phyloP scores from a whole-genome alignment of 805 yeast species.

The Torulaspora microellipsoides region DNA sequence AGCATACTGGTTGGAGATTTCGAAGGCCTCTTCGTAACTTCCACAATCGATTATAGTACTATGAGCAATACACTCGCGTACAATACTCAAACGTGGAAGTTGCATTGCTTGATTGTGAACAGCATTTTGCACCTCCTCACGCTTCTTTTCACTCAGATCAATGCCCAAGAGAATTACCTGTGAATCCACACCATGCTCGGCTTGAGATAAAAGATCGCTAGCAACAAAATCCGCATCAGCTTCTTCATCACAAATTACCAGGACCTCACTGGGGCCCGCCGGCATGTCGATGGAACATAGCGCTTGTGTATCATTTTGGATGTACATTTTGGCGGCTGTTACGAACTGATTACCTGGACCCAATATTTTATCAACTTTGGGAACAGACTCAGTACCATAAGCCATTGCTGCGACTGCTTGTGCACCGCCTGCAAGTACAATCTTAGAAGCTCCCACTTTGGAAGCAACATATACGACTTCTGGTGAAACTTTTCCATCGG shows the following conservation, averaged over 20 bases:
- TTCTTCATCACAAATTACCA: slow-evolving; percentile 83
- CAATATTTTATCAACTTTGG: slow-evolving; percentile 92
- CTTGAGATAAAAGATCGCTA: slow-evolving; percentile 93
- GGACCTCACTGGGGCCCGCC: slow-evolving; percentile 98
- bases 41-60: slow-evolving; percentile 74
- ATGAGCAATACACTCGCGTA: slow-evolving; percentile 87
- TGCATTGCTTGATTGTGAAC: slow-evolving; percentile 76
- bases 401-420: slow-evolving; percentile 99
- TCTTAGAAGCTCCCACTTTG: slow-evolving; percentile 85
- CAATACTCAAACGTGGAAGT: slow-evolving; percentile 89
- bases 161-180: slow-evolving; percentile 92
- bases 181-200: slow-evolving; percentile 98
- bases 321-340: slow-evolving; percentile 97
- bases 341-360: slow-evolving; percentile 99
- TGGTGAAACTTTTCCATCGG: slow-evolving; percentile 87
- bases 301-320: slow-evolving; percentile 92
- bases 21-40: slow-evolving; percentile 72
- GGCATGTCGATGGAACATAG: slow-evolving; percentile 98
- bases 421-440: slow-evolving; percentile 97
- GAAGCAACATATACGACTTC: slow-evolving; percentile 97
- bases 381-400: slow-evolving; percentile 88
- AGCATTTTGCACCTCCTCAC: slow-evolving; percentile 72
- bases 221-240: slow-evolving; percentile 97
- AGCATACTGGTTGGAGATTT: slow-evolving; percentile 86
- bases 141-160: slow-evolving; percentile 53